phyloP scores from a whole-genome alignment of 805 yeast genomes.

The Yamadazyma paraphyllophila region DNA sequence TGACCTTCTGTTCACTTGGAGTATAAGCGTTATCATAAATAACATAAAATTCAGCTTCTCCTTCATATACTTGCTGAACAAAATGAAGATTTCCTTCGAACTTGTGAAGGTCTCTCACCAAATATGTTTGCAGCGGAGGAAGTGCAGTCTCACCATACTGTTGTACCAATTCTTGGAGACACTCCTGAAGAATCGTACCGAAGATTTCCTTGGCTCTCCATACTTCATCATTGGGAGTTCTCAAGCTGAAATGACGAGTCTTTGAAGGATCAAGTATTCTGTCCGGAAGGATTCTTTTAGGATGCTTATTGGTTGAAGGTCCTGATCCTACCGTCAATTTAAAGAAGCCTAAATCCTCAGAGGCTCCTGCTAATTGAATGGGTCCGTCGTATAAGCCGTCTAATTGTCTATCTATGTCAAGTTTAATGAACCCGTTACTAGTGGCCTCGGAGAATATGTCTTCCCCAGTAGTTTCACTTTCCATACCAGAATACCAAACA shows the following conservation, averaged over 20 bases:
- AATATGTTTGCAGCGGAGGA: constrained; percentile 50
- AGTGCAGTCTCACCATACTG: constrained; percentile 21
- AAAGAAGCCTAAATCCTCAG: constrained; percentile 69
- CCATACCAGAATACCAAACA: constrained; percentile 77
- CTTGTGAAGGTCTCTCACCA: constrained; percentile 55
- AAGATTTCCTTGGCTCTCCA: constrained; percentile 83
- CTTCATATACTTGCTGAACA: constrained; percentile 73
- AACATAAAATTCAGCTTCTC: constrained; percentile 73
- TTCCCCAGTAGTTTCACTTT: constrained; percentile 41
- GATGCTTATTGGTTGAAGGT: constrained; percentile 40
- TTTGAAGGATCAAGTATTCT: constrained; percentile 51
- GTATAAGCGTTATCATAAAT: constrained; percentile 51
- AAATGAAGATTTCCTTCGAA: constrained; percentile 77
- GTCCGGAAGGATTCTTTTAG: constrained; percentile 25
- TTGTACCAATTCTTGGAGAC: constrained; percentile 48
- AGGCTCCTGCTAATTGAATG: constrained; percentile 41
- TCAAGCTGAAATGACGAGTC: constrained; percentile 65
- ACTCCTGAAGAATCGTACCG: constrained; percentile 65
- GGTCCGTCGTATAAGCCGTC: constrained; percentile 33
- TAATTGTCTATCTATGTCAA: constrained; percentile 18
- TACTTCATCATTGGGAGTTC: constrained; percentile 64
- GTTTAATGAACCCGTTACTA: constrained; percentile 7
- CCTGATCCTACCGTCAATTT: constrained; percentile 58
- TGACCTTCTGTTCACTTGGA: constrained; percentile 35
- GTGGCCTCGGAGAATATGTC: constrained; percentile 12